Conservation (phyloP, 768 basidiomycete genomes). For the Suillus placidus region DNA sequence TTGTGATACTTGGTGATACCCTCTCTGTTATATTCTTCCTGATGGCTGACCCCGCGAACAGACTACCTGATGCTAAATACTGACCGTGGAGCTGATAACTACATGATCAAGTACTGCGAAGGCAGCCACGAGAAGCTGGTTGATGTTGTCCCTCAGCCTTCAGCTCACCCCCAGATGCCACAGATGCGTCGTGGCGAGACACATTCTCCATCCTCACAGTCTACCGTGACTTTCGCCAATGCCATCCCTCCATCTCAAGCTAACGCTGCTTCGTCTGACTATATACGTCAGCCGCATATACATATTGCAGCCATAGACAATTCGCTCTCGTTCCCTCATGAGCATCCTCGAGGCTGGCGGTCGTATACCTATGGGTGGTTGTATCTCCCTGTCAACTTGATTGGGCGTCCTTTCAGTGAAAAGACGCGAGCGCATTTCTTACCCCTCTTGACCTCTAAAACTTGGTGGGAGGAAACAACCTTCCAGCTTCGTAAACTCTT, state of each 20-base stretch:
- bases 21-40: background rate
- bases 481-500: constrained; percentile 76
- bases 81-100: constrained; percentile 84
- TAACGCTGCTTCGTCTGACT: constrained; percentile 38
- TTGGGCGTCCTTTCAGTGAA: constrained; percentile 84
- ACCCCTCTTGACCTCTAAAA: constrained; percentile 77
- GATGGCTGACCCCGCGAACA: constrained; percentile 28
- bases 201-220: constrained; percentile 40
- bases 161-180: constrained; percentile 68
- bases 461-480: constrained; percentile 91
- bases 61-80: constrained; percentile 95
- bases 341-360: constrained; percentile 81
- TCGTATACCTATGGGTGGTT: constrained; percentile 90
- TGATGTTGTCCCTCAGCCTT: constrained; percentile 76
- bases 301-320: constrained; percentile 95
- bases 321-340: constrained; percentile 88
- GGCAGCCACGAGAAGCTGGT: constrained; percentile 79
- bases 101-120: constrained; percentile 92
- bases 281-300: constrained; percentile 73
- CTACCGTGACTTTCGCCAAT: constrained; percentile 42
- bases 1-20: constrained; percentile 75
- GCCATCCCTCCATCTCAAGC: constrained; percentile 40
- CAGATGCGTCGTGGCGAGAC: constrained; percentile 59
- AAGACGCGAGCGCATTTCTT: constrained; percentile 82
- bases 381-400: constrained; percentile 81